A percentile compares a stretch with the other conserved stretches of the same genome.
phyloP scores from a whole-genome alignment of 805 yeast genomes.

The Komagataella populi region DNA sequence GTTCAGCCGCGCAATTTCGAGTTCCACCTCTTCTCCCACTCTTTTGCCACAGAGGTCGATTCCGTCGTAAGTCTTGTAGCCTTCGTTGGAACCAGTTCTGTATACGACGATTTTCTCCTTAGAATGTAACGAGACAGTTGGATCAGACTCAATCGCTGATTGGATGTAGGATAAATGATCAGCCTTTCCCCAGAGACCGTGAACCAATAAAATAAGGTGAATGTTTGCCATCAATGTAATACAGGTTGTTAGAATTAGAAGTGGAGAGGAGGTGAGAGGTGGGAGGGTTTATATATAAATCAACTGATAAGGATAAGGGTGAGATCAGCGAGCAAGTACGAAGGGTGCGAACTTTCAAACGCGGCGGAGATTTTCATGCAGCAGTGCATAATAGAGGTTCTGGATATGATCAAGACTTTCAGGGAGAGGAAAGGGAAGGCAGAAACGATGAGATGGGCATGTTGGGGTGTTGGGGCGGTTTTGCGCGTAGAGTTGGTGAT shows the following conservation, averaged over 20 bases:
- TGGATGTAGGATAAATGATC: conserved; percentile 53
- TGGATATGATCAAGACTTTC: neutral
- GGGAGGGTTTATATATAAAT: neutral
- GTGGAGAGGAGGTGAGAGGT: neutral
- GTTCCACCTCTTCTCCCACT: conserved; percentile 52
- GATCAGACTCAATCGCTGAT: conserved; percentile 23
- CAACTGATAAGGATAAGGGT: neutral
- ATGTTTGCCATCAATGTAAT: neutral
- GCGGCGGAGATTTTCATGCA: neutral
- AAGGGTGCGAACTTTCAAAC: neutral
- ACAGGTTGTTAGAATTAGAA: neutral
- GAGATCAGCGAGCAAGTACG: neutral
- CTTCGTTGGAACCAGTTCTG: conserved; percentile 47
- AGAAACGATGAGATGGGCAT: neutral
- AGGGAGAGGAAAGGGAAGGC: neutral
- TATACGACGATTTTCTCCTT: conserved; percentile 25
- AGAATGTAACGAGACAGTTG: conserved; percentile 12
- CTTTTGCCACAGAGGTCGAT: conserved; percentile 74
- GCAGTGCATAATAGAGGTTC: neutral
- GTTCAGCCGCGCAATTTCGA: conserved; percentile 16
- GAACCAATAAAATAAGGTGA: conserved; percentile 1
- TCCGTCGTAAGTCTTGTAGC: conserved; percentile 76
- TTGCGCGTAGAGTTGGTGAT: too few relatives aligned
- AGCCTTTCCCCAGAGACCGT: conserved; percentile 64
- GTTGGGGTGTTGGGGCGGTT: neutral